Evolutionary conservation across 768 basidiomycete genomes (phyloP), one percentile per base, ranked within the genome.

Genomic region (Tricholoma hemisulphureum): DNA sequence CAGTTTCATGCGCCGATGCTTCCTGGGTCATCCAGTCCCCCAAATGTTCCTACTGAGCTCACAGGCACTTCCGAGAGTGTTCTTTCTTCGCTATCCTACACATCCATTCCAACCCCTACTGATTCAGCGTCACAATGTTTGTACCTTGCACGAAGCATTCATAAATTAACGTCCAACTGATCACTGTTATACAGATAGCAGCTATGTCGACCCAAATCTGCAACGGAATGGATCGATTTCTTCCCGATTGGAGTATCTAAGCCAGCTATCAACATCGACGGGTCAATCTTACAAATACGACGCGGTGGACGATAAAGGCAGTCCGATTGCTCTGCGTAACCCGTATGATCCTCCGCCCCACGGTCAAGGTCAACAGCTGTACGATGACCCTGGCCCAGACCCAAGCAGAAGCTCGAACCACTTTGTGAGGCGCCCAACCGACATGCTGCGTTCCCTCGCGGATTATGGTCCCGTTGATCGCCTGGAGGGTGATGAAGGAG

Each of bases 401-500:
- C 29, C 59, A n/a, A 52, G 62, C 45, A 8, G 8, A 5, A 26
- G 24, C 11, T 1, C 5, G 13, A 29, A 18, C 26, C 26, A 9
- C 18, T 63, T 73, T 2, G 58, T 63, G 23, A 70, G 73, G 39
- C 67, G 71, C n/a, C 73, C 76, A 13, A 74, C 69, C 13, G 76
- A 78, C 28, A 67, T 76, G 61, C 46, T 77, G 46, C 69, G 67
- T 31, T 67, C 72, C 7, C 60, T 77, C 45, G 77, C 73, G 14
- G 70, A 72, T 45, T 74, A 70, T 57, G 62, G 65, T 53, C 63
- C 55, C 11, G 55, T 63, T 26, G 62, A 63, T 13, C 59, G 59
- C 21, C 16, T 66, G 6, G 71, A 73, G 1, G 59, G 70, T 20
- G 69, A 68, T 2, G 62, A 65, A 14, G 65, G 58, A 14, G 61